These are phyloP conservation scores for Chaetoceros tenuissimus DNA, from an alignment of 108 stramenopile species.

Conservation along the genomic window DNA sequence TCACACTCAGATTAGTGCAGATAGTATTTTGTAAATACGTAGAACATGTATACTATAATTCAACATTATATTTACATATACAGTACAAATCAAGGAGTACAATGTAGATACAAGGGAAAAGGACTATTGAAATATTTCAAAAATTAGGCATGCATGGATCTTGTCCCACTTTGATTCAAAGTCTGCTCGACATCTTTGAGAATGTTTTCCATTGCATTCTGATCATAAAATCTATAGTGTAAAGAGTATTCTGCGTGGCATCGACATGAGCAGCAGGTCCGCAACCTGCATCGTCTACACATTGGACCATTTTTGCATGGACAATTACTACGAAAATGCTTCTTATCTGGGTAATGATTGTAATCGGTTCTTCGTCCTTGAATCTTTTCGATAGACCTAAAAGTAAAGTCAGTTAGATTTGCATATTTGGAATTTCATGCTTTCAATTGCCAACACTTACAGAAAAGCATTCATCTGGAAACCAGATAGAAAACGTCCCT, in stretches of 20 bases:
- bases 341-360: conserved; percentile 1
- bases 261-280: conserved; percentile 60
- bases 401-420: conserved; percentile 46
- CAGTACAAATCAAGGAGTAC: no score
- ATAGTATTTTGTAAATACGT: no score
- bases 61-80: no score
- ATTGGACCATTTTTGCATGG: conserved; percentile 56
- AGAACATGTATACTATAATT: no score
- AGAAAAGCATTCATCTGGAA: conserved; percentile 41
- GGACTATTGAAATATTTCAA: no score
- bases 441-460: neutral
- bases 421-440: conserved; percentile 28
- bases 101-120: no score
- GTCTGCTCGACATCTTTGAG: conserved; percentile 24
- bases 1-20: no score
- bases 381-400: conserved; percentile 4
- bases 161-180: no score
- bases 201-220: conserved; percentile 25
- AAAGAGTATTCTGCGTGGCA: conserved; percentile 63
- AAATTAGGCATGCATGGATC: no score
- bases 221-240: conserved; percentile 42
- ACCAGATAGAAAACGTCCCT: conserved; percentile 17
- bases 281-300: conserved; percentile 41
- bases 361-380: conserved; percentile 1
- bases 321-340: conserved; percentile 24